Conservation (phyloP, 2,329 filamentous ascomycete genomes). For the Arthrobotrys conoides region DNA sequence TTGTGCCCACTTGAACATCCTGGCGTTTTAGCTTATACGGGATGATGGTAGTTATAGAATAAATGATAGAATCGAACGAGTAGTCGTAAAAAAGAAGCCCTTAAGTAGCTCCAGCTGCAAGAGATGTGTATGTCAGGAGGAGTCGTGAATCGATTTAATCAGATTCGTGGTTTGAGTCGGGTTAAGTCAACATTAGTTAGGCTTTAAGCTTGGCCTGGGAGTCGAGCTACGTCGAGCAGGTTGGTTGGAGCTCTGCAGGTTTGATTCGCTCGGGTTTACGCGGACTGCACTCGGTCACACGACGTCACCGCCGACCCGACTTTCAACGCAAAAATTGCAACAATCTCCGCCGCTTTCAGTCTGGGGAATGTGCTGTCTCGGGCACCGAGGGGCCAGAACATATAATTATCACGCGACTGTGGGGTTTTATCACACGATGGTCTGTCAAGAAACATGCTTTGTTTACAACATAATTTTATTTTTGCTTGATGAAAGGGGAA, state of each 20-base stretch:
- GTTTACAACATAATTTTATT: neutral
- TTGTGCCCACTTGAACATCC: conserved; percentile 57
- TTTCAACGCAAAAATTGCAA: conserved; percentile 54
- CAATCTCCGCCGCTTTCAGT: conserved; percentile 11
- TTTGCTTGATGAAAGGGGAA: neutral
- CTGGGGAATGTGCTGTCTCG: neutral
- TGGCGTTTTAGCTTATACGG: conserved; percentile 26
- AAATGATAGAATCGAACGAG: conserved; percentile 7
- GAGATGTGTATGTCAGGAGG: conserved; percentile 15
- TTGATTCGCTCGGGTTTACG: conserved; percentile 52
- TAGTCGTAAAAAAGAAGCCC: neutral
- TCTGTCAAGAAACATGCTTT: conserved; percentile 20
- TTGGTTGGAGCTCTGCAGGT: conserved; percentile 12
- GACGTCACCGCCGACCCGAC: conserved; percentile 49
- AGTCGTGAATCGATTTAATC: conserved; percentile 15
- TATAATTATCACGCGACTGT: conserved; percentile 17
- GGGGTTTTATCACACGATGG: conserved; percentile 9
- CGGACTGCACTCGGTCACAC: conserved; percentile 56
- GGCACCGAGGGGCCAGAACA: conserved; percentile 20
- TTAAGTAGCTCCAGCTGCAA: neutral
- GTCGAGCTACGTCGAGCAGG: conserved; percentile 26
- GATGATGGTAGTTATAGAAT: conserved; percentile 1
- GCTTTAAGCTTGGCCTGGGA: conserved; percentile 1
- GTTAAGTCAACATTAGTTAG: no score
- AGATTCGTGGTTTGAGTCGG: neutral